Evolutionary conservation across 2,329 filamentous ascomycete genomes (phyloP), one percentile per base, ranked within the genome.

Genomic region (Ilyonectria sp.): DNA sequence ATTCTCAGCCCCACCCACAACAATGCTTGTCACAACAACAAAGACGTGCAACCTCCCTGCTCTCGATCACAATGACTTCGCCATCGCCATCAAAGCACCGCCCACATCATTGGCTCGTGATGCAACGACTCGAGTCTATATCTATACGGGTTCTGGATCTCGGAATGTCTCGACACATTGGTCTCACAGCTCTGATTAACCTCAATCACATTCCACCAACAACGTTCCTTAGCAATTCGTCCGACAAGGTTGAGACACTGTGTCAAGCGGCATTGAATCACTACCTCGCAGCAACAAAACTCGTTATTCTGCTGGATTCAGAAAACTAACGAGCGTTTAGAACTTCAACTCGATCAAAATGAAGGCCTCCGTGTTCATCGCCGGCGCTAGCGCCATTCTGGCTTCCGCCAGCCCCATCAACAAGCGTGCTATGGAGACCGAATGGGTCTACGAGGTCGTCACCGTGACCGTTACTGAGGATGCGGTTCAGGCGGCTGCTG

Each of bases 291-390:
- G 58, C 55, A 65, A 57, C 68, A 53, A 63, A 74, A 68, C 60
- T 57, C 56, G 26, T 63, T 62, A 33, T 35, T 31, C 31, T 56
- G 57, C 65, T 53, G 15, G 40, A 31, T 57, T 55, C 65, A 73
- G 74, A 69, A 73, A 68, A 69, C 75, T 76, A 53, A 76, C 73
- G 50, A 59, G 50, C 56, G 65, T 50, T 62, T 62, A 75, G 73
- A 70, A 66, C 49, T 58, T 44, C 64, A 68, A 53, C 65, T 68
- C 68, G 55, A 67, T 65, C 79, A 86, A 78, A 70, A 88, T 88
- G 86, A 88, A 86, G 82, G 79, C 82, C 53, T 85, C 86, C 55
- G 67, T 84, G 63, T 78, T 84, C 71, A 77, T 88, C 71, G 78
- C 80, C 71, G 79, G 81, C 72, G 80, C 84, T 69, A 79, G 84